phyloP scores from a whole-genome alignment of 345 rosid genomes.

The Euphorbia tirucalli region DNA sequence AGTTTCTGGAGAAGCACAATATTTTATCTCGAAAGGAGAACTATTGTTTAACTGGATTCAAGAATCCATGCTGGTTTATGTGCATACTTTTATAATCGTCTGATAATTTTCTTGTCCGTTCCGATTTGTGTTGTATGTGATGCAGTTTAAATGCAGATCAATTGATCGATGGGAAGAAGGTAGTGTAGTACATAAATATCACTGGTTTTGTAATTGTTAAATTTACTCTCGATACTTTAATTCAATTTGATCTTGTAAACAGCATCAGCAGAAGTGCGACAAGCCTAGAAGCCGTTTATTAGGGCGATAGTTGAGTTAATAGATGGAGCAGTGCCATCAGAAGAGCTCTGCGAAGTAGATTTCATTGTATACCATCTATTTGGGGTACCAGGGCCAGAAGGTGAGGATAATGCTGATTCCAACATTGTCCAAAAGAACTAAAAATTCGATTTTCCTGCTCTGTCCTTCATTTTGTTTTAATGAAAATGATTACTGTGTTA shows the following conservation, averaged over 20 bases:
- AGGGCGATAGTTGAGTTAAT: slow-evolving; percentile 70
- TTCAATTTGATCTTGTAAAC: slow-evolving; percentile 28
- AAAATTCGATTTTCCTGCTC: slow-evolving; percentile 13
- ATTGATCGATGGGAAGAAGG: slow-evolving; percentile 91
- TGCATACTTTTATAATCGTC: no score
- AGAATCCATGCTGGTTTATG: slow-evolving; percentile 45
- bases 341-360: slow-evolving; percentile 75
- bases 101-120: neutral
- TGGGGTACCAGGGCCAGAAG: slow-evolving; percentile 41
- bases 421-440: slow-evolving; percentile 47
- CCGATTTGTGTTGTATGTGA: slow-evolving; percentile 10
- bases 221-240: slow-evolving; percentile 5
- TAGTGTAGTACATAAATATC: slow-evolving; percentile 16
- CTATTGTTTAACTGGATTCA: slow-evolving; percentile 47
- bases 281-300: slow-evolving; percentile 72
- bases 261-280: slow-evolving; percentile 83
- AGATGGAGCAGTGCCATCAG: slow-evolving; percentile 72
- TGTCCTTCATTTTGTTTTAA: slow-evolving; percentile 3
- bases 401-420: slow-evolving; percentile 33
- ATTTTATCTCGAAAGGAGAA: slow-evolving; percentile 53
- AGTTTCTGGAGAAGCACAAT: slow-evolving; percentile 29
- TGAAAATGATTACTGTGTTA: slow-evolving; percentile 3
- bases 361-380: slow-evolving; percentile 52
- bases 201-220: slow-evolving; percentile 2
- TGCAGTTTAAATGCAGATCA: slow-evolving; percentile 46